Percentiles rank a stretch among this genome's conserved stretches.
phyloP scores from a whole-genome alignment of 2,329 filamentous ascomycete genomes.

The Coniochaeta sp. region DNA sequence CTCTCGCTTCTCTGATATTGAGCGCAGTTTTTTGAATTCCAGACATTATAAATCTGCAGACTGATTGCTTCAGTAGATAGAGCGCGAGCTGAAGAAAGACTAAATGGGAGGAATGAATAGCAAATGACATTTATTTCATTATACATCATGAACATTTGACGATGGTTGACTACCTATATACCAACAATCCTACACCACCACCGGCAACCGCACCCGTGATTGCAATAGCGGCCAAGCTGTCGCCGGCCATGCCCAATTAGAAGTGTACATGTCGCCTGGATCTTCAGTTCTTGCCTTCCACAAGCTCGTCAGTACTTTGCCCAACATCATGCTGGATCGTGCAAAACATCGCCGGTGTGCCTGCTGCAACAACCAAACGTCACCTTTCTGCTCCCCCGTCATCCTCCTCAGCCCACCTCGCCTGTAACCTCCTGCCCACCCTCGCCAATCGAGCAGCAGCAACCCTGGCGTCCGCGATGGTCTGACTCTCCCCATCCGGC shows the following conservation, averaged over 20 bases:
- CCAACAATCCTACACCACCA: background rate
- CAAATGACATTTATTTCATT: background rate
- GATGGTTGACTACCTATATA: background rate
- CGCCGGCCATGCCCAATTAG: no score
- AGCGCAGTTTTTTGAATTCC: background rate
- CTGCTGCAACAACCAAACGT: background rate
- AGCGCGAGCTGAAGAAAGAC: background rate
- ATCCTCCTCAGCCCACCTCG: slow-evolving; percentile 36
- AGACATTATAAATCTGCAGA: background rate
- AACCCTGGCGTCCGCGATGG: slow-evolving; percentile 37
- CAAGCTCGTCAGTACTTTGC: no score
- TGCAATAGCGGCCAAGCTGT: background rate
- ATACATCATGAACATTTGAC: background rate
- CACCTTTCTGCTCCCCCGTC: background rate
- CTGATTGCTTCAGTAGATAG: background rate
- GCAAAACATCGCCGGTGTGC: no score
- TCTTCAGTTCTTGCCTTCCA: no score
- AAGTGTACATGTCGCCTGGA: no score
- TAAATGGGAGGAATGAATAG: background rate
- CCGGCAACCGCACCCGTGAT: no score
- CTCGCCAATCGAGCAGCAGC: slow-evolving; percentile 46
- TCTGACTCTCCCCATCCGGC: slow-evolving; percentile 33
- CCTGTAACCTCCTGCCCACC: slow-evolving; percentile 46
- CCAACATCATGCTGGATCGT: no score
- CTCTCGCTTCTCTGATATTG: background rate